Conservation (phyloP, 2,329 filamentous ascomycete genomes). For the Dryadomyces quercus-mongolicae region DNA sequence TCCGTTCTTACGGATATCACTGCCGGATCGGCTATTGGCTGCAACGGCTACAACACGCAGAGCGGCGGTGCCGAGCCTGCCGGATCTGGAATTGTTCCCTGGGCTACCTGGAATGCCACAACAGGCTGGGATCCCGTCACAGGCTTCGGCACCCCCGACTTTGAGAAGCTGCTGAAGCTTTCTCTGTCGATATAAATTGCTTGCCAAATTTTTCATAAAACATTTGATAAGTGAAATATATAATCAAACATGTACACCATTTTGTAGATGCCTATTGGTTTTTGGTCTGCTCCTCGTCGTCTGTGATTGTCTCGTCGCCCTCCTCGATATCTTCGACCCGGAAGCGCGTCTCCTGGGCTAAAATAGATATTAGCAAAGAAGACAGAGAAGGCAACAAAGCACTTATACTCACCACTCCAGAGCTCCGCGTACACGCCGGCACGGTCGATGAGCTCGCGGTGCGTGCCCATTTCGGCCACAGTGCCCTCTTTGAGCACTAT, state of each 20-base stretch:
- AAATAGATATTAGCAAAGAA: not conserved
- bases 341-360: conserved; percentile 14
- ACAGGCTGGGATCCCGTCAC: conserved; percentile 13
- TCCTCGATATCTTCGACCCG: conserved; percentile 8
- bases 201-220: too few species aligned
- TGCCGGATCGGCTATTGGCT: conserved; percentile 20
- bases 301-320: conserved; percentile 2
- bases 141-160: conserved; percentile 13
- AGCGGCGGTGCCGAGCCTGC: conserved; percentile 33
- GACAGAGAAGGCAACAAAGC: not conserved
- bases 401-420: conserved; percentile 47
- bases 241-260: not conserved
- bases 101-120: conserved; percentile 12
- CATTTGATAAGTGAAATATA: not conserved
- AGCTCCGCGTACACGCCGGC: conserved; percentile 77
- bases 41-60: conserved; percentile 16
- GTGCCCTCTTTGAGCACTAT: conserved; percentile 76
- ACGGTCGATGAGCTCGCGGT: conserved; percentile 67
- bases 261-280: not conserved
- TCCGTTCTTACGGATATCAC: conserved; percentile 25
- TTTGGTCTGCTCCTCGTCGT: conserved; percentile 2
- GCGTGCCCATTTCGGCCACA: conserved; percentile 83
- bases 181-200: not conserved
- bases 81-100: conserved; percentile 10
- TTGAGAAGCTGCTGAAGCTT: conserved; percentile 10